phyloP scores from a whole-genome alignment of 2,329 filamentous ascomycete species.

The Plenodomus tracheiphilus region DNA sequence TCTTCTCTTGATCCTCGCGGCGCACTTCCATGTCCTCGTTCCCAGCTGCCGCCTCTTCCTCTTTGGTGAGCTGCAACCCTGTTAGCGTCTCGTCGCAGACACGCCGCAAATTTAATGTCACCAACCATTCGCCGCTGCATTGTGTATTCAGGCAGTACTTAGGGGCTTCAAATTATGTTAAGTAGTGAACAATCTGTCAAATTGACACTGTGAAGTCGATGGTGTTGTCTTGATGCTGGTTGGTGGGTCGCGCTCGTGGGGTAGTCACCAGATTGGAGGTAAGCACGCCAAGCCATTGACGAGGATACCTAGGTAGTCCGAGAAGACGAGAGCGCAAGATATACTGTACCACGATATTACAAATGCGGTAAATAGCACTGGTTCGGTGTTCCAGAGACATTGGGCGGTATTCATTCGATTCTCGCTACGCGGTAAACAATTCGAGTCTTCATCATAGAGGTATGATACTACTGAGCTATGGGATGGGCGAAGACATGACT shows the following conservation, averaged over 20 bases:
- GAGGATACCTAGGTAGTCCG: background rate
- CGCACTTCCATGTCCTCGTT: conserved; percentile 90
- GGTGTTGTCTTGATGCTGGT: conserved; percentile 2
- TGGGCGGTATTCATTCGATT: too few species aligned
- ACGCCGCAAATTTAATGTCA: conserved; percentile 8
- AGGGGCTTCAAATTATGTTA: background rate
- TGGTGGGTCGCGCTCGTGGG: background rate
- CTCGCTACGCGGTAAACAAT: too few species aligned
- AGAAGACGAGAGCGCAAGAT: too few species aligned
- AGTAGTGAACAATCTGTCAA: background rate
- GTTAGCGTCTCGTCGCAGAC: conserved; percentile 15
- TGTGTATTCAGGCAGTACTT: background rate
- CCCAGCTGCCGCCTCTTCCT: conserved; percentile 76
- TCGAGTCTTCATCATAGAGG: too few species aligned
- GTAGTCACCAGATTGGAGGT: background rate
- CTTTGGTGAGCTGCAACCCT: conserved; percentile 77
- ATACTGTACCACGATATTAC: too few species aligned
- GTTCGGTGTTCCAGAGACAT: too few species aligned
- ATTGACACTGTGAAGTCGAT: background rate
- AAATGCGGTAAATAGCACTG: too few species aligned
- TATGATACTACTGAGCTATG: too few species aligned
- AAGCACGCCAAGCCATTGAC: background rate
- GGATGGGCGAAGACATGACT: too few species aligned
- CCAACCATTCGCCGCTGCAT: conserved; percentile 53
- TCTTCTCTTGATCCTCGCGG: conserved; percentile 96